Percentiles rank a stretch among this genome's conserved stretches.
Conservation (phyloP, 371 early-diverging fungal species). For the Polyrhizophydium stewartii region DNA sequence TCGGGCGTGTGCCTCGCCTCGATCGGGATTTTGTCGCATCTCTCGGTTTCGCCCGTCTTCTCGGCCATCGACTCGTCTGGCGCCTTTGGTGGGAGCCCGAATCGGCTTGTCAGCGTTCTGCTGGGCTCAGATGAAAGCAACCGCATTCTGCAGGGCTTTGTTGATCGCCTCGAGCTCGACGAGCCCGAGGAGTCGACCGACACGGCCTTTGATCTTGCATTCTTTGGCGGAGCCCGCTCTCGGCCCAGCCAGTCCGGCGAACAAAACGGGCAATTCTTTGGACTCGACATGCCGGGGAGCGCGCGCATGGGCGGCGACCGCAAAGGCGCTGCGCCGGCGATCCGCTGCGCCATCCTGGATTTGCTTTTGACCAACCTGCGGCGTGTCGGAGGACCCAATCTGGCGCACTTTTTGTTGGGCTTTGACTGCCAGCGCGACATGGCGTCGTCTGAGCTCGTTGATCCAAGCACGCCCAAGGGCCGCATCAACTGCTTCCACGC, state of each 20-base stretch:
- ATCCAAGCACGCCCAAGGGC: conserved; percentile 17
- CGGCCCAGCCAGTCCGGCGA: no score
- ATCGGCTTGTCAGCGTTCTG: conserved; percentile 67
- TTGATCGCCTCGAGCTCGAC: conserved; percentile 65
- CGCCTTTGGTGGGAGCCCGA: conserved; percentile 32
- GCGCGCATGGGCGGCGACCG: conserved; percentile 14
- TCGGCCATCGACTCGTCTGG: conserved; percentile 10
- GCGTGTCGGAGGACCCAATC: conserved; percentile 51
- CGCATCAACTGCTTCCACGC: conserved; percentile 57
- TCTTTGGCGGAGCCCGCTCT: no score
- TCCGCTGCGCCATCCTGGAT: conserved; percentile 70
- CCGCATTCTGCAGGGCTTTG: conserved; percentile 71
- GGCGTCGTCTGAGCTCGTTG: conserved; percentile 19
- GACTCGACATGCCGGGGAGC: background rate
- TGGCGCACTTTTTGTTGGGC: conserved; percentile 86
- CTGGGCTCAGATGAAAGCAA: conserved; percentile 56
- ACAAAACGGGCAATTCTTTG: background rate
- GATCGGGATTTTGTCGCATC: conserved; percentile 64
- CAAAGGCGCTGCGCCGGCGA: conserved; percentile 37
- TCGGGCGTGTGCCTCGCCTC: conserved; percentile 72
- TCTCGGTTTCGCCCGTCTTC: conserved; percentile 60
- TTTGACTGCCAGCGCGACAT: conserved; percentile 44
- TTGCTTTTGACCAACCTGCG: conserved; percentile 60
- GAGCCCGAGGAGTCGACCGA: conserved; percentile 34
- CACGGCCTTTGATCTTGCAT: no score